phyloP scores from a whole-genome alignment of 805 yeast genomes.

The Crinitomyces ghanaensis region DNA sequence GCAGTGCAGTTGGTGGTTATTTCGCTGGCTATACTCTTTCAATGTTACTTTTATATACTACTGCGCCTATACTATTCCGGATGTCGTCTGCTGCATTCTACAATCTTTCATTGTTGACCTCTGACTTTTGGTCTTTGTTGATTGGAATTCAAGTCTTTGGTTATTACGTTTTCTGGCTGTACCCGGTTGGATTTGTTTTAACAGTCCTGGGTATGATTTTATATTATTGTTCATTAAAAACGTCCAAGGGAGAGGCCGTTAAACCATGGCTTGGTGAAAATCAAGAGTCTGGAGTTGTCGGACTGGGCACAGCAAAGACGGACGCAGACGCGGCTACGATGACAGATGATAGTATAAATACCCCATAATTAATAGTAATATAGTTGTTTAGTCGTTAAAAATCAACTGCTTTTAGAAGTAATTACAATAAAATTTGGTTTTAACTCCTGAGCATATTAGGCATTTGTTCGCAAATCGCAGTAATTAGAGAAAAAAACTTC shows the following conservation, averaged over 20 bases:
- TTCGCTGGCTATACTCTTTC: conserved; percentile 33
- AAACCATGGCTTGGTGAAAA: conserved; percentile 33
- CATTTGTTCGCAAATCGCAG: too few relatives aligned
- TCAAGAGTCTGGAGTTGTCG: conserved; percentile 21
- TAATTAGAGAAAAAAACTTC: too few relatives aligned
- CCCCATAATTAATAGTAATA: too few relatives aligned
- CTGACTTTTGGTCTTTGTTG: conserved; percentile 36
- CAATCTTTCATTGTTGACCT: conserved; percentile 32
- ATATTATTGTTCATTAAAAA: conserved; percentile 29
- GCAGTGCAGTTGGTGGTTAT: conserved; percentile 31
- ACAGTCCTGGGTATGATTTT: conserved; percentile 32
- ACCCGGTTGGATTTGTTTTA: conserved; percentile 36
- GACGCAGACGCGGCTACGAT: conserved; percentile 2
- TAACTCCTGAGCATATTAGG: too few relatives aligned
- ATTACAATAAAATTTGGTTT: too few relatives aligned
- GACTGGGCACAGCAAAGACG: conserved; percentile 21
- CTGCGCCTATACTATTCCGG: conserved; percentile 34
- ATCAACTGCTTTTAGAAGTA: too few relatives aligned
- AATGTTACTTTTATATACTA: conserved; percentile 29
- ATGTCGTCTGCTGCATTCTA: conserved; percentile 38
- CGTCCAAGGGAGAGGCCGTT: conserved; percentile 28
- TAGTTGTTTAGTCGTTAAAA: too few relatives aligned
- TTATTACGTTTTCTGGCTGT: conserved; percentile 34
- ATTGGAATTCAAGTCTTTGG: conserved; percentile 36
- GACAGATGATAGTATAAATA: too few relatives aligned